Base-by-base conservation (phyloP, 2,329 filamentous ascomycete genomes). In the Taxawa tesnikishii region DNA sequence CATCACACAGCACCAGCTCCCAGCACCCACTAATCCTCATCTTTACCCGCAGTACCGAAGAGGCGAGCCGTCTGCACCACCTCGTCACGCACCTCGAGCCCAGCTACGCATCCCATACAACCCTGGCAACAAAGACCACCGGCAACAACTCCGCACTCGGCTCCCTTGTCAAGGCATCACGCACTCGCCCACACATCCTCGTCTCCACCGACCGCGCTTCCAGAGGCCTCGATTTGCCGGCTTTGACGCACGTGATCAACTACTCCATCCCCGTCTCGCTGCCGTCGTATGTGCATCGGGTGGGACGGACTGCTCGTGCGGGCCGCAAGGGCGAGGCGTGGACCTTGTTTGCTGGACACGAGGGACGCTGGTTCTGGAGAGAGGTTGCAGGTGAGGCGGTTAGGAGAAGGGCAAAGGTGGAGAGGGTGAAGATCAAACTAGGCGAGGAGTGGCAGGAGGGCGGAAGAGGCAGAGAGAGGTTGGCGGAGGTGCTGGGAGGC, bases 141-240 rank as follows among this genome's bases (percentile, higher is more conserved):
- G 73, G 80, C n/a, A 82, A 9, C n/a, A 27, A 7, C 26, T 28
- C 78, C 1, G 72, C 77, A 10, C 67, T 71, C 27, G 15, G 17
- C 12, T 26, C 7, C 15, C 26, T 13, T 17, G 17, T 8, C 10
- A 76, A 74, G 45, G 75, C 78, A 0, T 21, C 29, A 17, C 18
- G 6, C 21, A 63, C 87, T 15, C 66, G 67, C 15, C 68, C 70
- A n/a, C 15, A 75, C 76, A 74, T 93, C 28, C 73, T 96, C 26
- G 78, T 96, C 28, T 85, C 87, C 1, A 93, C 90, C 0, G 88
- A 96, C 52, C 79, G 92, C n/a, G 83, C 90, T 1, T 83, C 85
- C 2, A 81, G 88, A 41, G 90, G 88, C 47, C 75, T 96, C 15
- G 88, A 96, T 54, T 32, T 41, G 10, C 73, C 75, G 1, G 69